Evolutionary conservation across 2,329 filamentous ascomycete genomes (phyloP).

Genomic region (Alternaria incomplexa): DNA sequence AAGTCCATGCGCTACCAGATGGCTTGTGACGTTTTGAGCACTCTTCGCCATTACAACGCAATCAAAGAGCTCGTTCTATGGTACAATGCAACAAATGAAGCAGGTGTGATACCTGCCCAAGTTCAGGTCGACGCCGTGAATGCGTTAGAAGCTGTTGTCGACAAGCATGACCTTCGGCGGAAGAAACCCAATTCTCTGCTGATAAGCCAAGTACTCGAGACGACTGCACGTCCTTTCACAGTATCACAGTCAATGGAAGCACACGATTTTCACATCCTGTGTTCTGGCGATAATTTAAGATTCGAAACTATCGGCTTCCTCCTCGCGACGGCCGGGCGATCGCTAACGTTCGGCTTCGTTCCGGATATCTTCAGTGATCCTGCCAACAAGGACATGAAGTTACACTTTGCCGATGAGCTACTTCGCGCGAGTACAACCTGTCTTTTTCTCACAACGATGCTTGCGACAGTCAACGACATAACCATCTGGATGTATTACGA

Average conservation of each 20-base stretch:
- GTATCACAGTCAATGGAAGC: slow-evolving; percentile 35
- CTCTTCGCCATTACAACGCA: slow-evolving; percentile 32
- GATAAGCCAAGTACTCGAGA: slow-evolving; percentile 34
- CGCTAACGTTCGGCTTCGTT: slow-evolving; percentile 33
- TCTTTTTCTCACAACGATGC: slow-evolving; percentile 46
- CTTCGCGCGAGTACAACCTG: slow-evolving; percentile 46
- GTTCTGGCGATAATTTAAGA: slow-evolving; percentile 47
- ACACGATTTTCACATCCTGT: slow-evolving; percentile 47
- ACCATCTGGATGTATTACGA: slow-evolving; percentile 44
- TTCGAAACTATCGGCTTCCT: slow-evolving; percentile 50
- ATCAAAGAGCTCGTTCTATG: slow-evolving; percentile 34
- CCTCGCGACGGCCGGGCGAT: slow-evolving; percentile 47
- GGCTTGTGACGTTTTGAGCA: slow-evolving; percentile 33
- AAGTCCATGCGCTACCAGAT: slow-evolving; percentile 41
- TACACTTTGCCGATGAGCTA: slow-evolving; percentile 37
- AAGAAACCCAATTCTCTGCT: slow-evolving; percentile 32
- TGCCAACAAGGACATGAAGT: slow-evolving; percentile 19
- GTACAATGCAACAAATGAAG: slow-evolving; percentile 37
- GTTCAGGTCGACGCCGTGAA: slow-evolving; percentile 45
- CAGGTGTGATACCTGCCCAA: slow-evolving; percentile 45
- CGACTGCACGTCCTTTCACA: slow-evolving; percentile 33
- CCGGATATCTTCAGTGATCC: slow-evolving; percentile 28
- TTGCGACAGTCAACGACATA: slow-evolving; percentile 50
- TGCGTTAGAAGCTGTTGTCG: slow-evolving; percentile 35
- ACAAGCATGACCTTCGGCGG: slow-evolving; percentile 36